Conservation (phyloP, 768 basidiomycete species). For the Coprinellus aureogranulatus region DNA sequence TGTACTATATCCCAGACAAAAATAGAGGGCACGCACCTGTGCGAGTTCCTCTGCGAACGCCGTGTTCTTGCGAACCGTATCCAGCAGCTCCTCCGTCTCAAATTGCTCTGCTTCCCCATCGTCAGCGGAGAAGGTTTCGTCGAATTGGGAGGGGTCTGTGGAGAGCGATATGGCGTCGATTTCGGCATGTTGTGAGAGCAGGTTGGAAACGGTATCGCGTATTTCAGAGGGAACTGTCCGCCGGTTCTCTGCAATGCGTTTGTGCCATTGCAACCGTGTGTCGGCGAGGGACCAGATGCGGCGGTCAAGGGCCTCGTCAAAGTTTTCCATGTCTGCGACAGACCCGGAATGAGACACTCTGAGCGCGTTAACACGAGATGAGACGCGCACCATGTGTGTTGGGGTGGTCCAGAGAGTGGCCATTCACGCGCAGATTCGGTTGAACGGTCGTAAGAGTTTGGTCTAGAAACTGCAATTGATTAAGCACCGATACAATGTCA, state of each 20-base stretch:
- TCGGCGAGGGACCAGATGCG: slow-evolving; percentile 78
- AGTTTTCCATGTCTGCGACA: slow-evolving; percentile 65
- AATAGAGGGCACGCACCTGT: slow-evolving; percentile 12
- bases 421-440: slow-evolving; percentile 78
- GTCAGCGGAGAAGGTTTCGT: neutral
- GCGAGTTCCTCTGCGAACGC: slow-evolving; percentile 14
- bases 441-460: slow-evolving; percentile 58
- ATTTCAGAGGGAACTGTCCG: slow-evolving; percentile 60
- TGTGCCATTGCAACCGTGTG: slow-evolving; percentile 73
- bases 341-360: neutral
- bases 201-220: slow-evolving; percentile 30
- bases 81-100: neutral
- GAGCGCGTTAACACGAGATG: neutral
- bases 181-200: slow-evolving; percentile 29
- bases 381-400: slow-evolving; percentile 38
- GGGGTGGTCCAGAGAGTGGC: slow-evolving; percentile 61
- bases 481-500: slow-evolving; percentile 3
- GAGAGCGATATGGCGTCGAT: slow-evolving; percentile 23
- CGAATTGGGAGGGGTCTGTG: slow-evolving; percentile 13
- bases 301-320: slow-evolving; percentile 84
- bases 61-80: slow-evolving; percentile 10
- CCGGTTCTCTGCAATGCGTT: slow-evolving; percentile 64
- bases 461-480: slow-evolving; percentile 53
- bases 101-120: neutral
- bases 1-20: slow-evolving; percentile 1